Base-by-base conservation (phyloP, 805 yeast genomes). In the Saturnispora quitensis region DNA sequence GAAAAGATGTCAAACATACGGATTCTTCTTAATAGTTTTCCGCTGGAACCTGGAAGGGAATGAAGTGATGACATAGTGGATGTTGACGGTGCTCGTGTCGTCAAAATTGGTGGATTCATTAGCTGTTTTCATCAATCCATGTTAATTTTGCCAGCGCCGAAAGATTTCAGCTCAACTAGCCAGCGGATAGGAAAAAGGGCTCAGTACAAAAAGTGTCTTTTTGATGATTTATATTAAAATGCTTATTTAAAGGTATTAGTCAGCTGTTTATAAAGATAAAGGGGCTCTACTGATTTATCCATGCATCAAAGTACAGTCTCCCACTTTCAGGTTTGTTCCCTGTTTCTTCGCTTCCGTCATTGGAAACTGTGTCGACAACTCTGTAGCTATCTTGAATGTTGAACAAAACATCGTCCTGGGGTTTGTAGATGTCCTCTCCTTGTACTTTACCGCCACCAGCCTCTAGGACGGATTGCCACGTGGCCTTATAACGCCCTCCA, bases 401-500 rank as follows among this genome's bases (percentile, higher is more conserved):
- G 50, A 64, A 69, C 2, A 61, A 56, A 47, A 59, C 58, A 40
- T 62, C 57, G 43, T 65, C 53, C 36, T 65, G 64, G 12, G 65
- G 62, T 5, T 61, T 63, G 50, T 58, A 61, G 2, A 58, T 51
- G 49, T 68, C 68, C 22, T 59, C 64, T 15, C 65, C 68, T 22
- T 56, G 58, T 10, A 55, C 34, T 40, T 55, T 56, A 36, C 66
- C 81, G 48, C 76, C 79, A 3, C 85, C 88, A 50, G 86, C 78
- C 60, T 82, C 90, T 43, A 85, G 65, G 2, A 86, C 82, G 62
- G 90, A 82, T 58, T 84, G 89, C 81, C 91, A 83, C 1, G 96
- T 85, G 0, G 95, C 93, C 60, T 77, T 80, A 67, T 84, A 91
- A 43, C 81, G 76, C 56, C 82, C 78, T 3, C 72, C 82, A 42